These are phyloP conservation scores for Ascocoryne sarcoides DNA, from an alignment of 2,329 filamentous ascomycete genomes.

Conservation along the genomic window DNA sequence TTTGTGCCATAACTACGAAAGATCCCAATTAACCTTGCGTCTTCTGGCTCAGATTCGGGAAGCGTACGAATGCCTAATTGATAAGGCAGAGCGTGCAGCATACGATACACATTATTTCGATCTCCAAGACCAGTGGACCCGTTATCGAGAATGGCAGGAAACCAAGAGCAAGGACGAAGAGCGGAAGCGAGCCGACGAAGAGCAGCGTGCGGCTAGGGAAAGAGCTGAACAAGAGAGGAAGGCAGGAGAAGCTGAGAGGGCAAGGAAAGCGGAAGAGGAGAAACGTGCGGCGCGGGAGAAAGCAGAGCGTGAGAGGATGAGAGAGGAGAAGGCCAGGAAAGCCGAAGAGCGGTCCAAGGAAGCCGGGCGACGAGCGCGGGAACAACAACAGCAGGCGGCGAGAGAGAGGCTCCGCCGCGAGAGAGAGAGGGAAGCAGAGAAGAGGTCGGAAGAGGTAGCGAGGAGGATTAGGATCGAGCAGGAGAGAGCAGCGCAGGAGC, in stretches of 20 bases:
- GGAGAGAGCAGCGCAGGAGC: conserved; percentile 1
- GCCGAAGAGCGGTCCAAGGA: conserved; percentile 3
- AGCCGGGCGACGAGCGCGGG: conserved; percentile 1
- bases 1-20: not conserved
- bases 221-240: conserved; percentile 1
- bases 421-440: conserved; percentile 3
- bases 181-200: conserved; percentile 6
- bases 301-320: conserved; percentile 3
- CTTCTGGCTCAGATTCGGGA: conserved; percentile 6
- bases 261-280: conserved; percentile 2
- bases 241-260: not conserved
- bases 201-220: conserved; percentile 6
- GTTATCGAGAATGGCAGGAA: conserved; percentile 5
- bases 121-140: conserved; percentile 5
- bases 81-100: conserved; percentile 4
- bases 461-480: conserved; percentile 3
- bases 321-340: conserved; percentile 2
- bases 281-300: conserved; percentile 1
- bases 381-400: conserved; percentile 2
- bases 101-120: conserved; percentile 6
- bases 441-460: conserved; percentile 1
- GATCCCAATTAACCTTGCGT: conserved; percentile 4
- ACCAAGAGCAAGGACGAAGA: conserved; percentile 3
- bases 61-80: conserved; percentile 6
- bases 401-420: conserved; percentile 1